A percentile compares a stretch with the other conserved stretches of the same genome.
Evolutionary conservation across 2,329 filamentous ascomycete genomes (phyloP).

Genomic region (Ceratocystis diversiconidia): DNA sequence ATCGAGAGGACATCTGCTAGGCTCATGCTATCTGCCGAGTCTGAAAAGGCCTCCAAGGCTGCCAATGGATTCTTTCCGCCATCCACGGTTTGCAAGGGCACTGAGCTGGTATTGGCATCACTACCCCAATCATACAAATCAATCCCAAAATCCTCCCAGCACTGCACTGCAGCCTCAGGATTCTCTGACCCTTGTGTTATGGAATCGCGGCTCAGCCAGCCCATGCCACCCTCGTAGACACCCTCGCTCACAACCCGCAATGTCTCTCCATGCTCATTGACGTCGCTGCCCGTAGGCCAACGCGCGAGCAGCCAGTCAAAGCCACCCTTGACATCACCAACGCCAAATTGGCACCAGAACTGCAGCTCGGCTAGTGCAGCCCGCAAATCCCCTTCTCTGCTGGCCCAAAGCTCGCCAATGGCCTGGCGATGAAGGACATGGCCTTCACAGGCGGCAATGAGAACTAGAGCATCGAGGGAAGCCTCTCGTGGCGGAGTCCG

Average conservation of each 20-base stretch:
- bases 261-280: conserved; percentile 51
- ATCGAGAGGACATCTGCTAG: conserved; percentile 47
- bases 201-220: conserved; percentile 53
- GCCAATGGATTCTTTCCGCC: conserved; percentile 20
- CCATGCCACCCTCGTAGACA: conserved; percentile 69
- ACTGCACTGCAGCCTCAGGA: conserved; percentile 46
- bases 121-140: conserved; percentile 44
- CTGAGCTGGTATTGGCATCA: background rate
- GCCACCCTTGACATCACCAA: conserved; percentile 78
- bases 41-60: conserved; percentile 37
- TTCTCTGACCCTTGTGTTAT: conserved; percentile 22
- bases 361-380: conserved; percentile 72
- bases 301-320: conserved; percentile 78
- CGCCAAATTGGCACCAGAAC: conserved; percentile 93
- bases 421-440: conserved; percentile 58
- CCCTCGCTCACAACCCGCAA: conserved; percentile 68
- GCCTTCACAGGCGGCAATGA: conserved; percentile 77
- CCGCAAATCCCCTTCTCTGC: conserved; percentile 58
- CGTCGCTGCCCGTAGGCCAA: conserved; percentile 58
- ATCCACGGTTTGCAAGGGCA: conserved; percentile 11
- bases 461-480: conserved; percentile 64
- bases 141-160: conserved; percentile 53
- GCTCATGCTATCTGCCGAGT: conserved; percentile 47
- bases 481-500: conserved; percentile 48
- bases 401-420: conserved; percentile 54